These are phyloP conservation scores for Eucalyptus tenuipes DNA, from an alignment of 345 rosid species.

Conservation along the genomic window DNA sequence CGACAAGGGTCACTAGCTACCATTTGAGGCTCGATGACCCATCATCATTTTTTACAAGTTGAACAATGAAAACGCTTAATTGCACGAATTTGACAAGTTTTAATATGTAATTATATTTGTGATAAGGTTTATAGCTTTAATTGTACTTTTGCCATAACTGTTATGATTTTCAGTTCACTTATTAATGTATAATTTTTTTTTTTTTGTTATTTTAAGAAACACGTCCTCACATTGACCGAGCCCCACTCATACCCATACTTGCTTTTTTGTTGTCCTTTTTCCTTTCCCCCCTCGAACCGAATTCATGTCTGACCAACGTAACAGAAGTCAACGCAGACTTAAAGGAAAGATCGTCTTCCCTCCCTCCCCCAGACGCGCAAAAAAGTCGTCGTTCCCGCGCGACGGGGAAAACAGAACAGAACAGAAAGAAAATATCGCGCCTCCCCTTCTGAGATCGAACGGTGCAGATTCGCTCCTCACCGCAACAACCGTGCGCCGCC, in stretches of 20 bases:
- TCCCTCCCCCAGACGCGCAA: not conserved
- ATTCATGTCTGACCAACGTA: not conserved
- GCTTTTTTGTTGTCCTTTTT: not conserved
- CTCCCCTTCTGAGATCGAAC: not conserved
- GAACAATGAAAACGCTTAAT: no score
- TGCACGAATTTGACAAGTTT: no score
- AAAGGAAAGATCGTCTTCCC: not conserved
- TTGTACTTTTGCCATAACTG: no score
- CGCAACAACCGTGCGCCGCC: not conserved
- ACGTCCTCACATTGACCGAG: not conserved
- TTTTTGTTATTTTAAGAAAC: not conserved
- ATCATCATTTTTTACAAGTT: no score
- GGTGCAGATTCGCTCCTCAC: not conserved
- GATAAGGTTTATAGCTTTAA: no score
- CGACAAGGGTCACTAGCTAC: no score
- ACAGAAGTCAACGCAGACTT: not conserved
- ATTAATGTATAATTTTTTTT: not conserved
- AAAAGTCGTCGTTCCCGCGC: not conserved
- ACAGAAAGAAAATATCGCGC: not conserved
- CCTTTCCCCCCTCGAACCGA: not conserved
- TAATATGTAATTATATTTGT: no score
- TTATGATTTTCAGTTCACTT: no score
- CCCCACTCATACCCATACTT: no score
- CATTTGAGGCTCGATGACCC: rapidly evolving
- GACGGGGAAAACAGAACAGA: not conserved